Percentiles rank a stretch among this genome's conserved stretches.
Evolutionary conservation across 352 stramenopile genomes (phyloP).

Genomic region (Phytophthora sansomeana): DNA sequence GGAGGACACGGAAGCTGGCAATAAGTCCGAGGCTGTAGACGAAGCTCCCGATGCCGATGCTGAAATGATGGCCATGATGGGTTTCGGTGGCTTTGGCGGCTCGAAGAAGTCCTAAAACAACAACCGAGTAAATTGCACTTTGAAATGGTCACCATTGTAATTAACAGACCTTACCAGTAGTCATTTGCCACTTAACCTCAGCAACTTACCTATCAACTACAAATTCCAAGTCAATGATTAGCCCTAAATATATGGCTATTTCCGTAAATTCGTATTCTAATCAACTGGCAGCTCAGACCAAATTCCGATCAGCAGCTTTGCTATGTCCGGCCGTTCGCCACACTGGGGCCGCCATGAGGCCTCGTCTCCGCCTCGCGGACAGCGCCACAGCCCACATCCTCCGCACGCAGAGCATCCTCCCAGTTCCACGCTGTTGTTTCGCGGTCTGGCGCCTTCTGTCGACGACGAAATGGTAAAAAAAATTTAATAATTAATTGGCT

Average conservation of each 20-base stretch:
- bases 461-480: slow-evolving; percentile 75
- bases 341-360: slow-evolving; percentile 10
- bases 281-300: not conserved
- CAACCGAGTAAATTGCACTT: not conserved
- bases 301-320: slow-evolving; percentile 6
- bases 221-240: not conserved
- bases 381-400: slow-evolving; percentile 10
- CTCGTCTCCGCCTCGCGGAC: slow-evolving; percentile 11
- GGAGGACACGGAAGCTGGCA: slow-evolving; percentile 11
- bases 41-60: slow-evolving; percentile 51
- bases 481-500: not conserved
- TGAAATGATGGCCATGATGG: slow-evolving; percentile 94
- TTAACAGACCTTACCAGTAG: not conserved
- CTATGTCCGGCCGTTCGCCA: slow-evolving; percentile 25
- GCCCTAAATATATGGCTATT: not conserved
- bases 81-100: slow-evolving; percentile 87
- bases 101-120: slow-evolving; percentile 72
- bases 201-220: not conserved
- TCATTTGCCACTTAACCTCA: not conserved
- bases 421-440: slow-evolving; percentile 72
- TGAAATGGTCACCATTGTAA: slow-evolving; percentile 12
- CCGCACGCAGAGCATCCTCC: slow-evolving; percentile 39
- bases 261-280: not conserved
- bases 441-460: slow-evolving; percentile 55
- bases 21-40: slow-evolving; percentile 24